Evolutionary conservation across 805 yeast genomes (phyloP).

Genomic region (Lipomyces anomalus): DNA sequence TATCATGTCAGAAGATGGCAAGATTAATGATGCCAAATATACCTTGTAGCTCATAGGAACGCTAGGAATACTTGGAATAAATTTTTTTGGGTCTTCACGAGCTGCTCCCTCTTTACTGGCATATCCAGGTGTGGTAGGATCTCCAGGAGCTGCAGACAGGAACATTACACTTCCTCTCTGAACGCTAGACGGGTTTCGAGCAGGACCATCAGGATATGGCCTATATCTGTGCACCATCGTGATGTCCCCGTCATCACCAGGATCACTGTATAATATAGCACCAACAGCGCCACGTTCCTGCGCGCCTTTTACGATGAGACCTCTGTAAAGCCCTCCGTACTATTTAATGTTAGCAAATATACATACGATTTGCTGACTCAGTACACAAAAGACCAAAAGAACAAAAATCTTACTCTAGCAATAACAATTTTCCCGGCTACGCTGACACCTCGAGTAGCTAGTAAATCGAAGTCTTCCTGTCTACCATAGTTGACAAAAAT

Average conservation of each 20-base stretch:
- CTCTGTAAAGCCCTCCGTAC: constrained; percentile 64
- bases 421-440: constrained; percentile 57
- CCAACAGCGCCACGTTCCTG: constrained; percentile 65
- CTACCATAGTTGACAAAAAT: constrained; percentile 69
- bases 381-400: no score
- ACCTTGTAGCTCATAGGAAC: constrained; percentile 55
- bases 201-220: constrained; percentile 71
- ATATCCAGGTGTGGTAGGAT: constrained; percentile 71
- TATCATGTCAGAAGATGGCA: no score
- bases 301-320: constrained; percentile 70
- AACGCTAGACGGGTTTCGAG: constrained; percentile 68
- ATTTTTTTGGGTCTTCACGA: constrained; percentile 44
- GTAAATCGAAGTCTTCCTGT: constrained; percentile 48
- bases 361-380: no score
- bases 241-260: constrained; percentile 48
- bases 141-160: constrained; percentile 60
- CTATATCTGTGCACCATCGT: constrained; percentile 52
- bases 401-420: no score
- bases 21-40: neutral
- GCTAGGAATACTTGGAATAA: constrained; percentile 63
- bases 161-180: constrained; percentile 73
- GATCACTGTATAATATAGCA: constrained; percentile 63
- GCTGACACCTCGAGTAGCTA: constrained; percentile 45
- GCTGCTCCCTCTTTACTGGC: constrained; percentile 49
- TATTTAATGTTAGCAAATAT: no score